A percentile compares a stretch with the other conserved stretches of the same genome.
Conservation (phyloP, 768 basidiomycete species). For the Suillus paluster region DNA sequence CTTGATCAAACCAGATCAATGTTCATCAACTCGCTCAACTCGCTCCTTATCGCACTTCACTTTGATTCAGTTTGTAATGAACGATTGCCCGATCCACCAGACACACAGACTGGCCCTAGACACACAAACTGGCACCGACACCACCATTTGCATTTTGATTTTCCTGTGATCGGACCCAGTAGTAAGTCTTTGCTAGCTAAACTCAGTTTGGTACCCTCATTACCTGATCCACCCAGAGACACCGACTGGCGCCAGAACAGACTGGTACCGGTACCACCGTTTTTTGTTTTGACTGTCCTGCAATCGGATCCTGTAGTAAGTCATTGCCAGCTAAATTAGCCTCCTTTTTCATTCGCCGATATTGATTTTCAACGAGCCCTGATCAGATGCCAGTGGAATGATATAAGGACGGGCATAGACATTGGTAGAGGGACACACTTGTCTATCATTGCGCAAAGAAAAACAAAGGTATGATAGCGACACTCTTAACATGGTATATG, state of each 20-base stretch:
- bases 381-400: not conserved
- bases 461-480: not conserved
- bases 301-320: not conserved
- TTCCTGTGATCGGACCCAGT: not conserved
- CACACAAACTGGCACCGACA: too few relatives aligned
- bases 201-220: not conserved
- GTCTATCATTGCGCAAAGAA: not conserved
- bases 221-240: not conserved
- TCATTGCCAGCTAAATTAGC: not conserved
- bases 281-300: not conserved
- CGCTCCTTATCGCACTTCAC: too few relatives aligned
- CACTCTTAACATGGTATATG: not conserved
- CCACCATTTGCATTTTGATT: not conserved
- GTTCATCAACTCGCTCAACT: too few relatives aligned
- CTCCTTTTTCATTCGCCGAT: not conserved
- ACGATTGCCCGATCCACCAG: too few relatives aligned
- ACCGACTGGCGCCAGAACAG: not conserved
- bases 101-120: too few relatives aligned
- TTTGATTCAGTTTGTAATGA: too few relatives aligned
- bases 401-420: not conserved
- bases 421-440: not conserved
- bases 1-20: too few relatives aligned
- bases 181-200: not conserved
- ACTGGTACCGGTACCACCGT: not conserved
- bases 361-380: not conserved